Conservation (phyloP, 2,329 filamentous ascomycete species). For the Cercospora canescens region DNA sequence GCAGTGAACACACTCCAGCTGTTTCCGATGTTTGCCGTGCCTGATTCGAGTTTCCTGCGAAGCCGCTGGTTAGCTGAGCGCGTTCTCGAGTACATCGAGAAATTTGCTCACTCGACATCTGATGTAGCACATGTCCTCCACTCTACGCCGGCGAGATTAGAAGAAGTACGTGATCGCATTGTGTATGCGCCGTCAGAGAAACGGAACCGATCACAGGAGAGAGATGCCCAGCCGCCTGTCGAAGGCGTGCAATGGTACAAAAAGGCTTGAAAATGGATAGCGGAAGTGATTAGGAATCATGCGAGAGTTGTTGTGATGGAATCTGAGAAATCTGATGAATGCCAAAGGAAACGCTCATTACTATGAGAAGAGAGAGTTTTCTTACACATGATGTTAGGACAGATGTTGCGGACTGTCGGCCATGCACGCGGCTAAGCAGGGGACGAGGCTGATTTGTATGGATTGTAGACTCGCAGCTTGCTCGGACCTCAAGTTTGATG, state of each 20-base stretch:
- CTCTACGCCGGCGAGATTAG: background rate
- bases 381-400: background rate
- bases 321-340: background rate
- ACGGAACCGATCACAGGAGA: background rate
- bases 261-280: background rate
- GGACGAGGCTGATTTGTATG: background rate
- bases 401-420: background rate
- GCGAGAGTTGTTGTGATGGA: background rate
- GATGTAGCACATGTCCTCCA: background rate
- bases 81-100: background rate
- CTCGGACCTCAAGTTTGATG: background rate
- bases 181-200: background rate
- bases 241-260: background rate
- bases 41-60: background rate
- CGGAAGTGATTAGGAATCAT: background rate
- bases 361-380: background rate
- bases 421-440: background rate
- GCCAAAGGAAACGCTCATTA: background rate
- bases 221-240: background rate
- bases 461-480: background rate
- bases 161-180: background rate
- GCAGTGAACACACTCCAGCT: background rate
- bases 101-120: background rate
- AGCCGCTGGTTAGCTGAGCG: background rate
- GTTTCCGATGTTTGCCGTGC: no score